These are phyloP conservation scores for Chlamydomonas sphaeroides DNA, from an alignment of 139 green algal species.

Conservation along the genomic window DNA sequence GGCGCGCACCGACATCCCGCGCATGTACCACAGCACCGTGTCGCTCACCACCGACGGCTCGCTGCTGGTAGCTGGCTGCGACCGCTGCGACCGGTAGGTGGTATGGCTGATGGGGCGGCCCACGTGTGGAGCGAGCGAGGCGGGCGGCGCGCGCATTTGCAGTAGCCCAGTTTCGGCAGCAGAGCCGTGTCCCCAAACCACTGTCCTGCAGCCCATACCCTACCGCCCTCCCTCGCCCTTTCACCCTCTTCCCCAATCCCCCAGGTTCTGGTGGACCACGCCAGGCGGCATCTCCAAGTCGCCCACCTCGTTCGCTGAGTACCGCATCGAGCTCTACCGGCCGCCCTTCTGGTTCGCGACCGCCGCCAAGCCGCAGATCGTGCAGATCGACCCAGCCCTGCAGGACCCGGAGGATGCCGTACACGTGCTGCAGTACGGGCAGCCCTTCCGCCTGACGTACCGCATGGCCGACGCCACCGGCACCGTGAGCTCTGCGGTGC, in stretches of 20 bases:
- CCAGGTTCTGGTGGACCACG: background rate
- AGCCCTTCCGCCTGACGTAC: background rate
- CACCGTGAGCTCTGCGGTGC: constrained; percentile 6
- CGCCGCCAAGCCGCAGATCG: constrained; percentile 23
- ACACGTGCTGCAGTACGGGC: constrained; percentile 16
- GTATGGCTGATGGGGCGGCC: too few relatives aligned
- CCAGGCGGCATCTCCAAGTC: background rate
- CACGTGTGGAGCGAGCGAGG: too few relatives aligned
- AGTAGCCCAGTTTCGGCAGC: too few relatives aligned
- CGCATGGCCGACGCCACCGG: background rate
- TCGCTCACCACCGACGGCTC: constrained; percentile 46
- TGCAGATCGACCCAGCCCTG: background rate
- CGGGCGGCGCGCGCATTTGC: too few relatives aligned
- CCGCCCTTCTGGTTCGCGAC: constrained; percentile 40
- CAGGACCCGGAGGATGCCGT: background rate
- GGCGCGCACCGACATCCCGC: constrained; percentile 2
- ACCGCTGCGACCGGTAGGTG: constrained; percentile 43
- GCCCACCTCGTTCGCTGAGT: constrained; percentile 35
- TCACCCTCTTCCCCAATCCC: too few relatives aligned
- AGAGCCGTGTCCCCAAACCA: too few relatives aligned
- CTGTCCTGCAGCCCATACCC: too few relatives aligned
- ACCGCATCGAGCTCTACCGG: constrained; percentile 52
- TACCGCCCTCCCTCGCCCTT: too few relatives aligned
- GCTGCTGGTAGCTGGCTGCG: constrained; percentile 46
- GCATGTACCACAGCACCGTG: constrained; percentile 39